These are phyloP conservation scores for Gymnopilus junonius DNA, from an alignment of 768 basidiomycete genomes.

Conservation along the genomic window DNA sequence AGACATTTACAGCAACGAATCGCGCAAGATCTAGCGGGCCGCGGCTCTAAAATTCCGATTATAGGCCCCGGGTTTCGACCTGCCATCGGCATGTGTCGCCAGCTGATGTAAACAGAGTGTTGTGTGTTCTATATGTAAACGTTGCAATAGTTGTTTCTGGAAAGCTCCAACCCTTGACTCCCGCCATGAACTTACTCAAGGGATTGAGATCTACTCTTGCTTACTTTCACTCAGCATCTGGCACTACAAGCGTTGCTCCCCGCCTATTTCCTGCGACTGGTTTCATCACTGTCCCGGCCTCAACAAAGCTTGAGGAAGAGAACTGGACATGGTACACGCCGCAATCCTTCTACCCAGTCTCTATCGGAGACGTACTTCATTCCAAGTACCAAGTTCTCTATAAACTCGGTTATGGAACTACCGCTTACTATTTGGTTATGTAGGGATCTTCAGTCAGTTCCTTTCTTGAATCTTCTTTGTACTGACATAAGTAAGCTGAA, in stretches of 20 bases:
- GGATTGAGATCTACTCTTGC: background rate
- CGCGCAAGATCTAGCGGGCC: no score
- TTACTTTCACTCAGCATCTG: background rate
- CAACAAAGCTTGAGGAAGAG: conserved; percentile 27
- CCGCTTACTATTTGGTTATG: conserved; percentile 31
- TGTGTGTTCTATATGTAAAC: no score
- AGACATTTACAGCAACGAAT: no score
- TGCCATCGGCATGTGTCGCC: no score
- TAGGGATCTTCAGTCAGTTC: conserved; percentile 18
- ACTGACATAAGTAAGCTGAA: background rate
- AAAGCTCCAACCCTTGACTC: background rate
- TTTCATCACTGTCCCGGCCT: background rate
- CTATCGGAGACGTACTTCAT: conserved; percentile 32
- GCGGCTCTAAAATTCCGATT: no score
- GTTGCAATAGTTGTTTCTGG: no score
- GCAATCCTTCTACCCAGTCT: conserved; percentile 30
- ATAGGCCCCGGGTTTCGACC: no score
- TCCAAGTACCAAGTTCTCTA: conserved; percentile 32
- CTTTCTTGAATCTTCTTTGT: background rate
- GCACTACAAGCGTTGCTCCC: background rate
- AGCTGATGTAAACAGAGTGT: no score
- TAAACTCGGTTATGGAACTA: conserved; percentile 30
- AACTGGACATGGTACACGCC: conserved; percentile 26
- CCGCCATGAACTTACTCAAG: background rate
- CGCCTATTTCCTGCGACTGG: background rate